These are phyloP conservation scores for Rosellinia necatrix DNA, from an alignment of 2,329 filamentous ascomycete species.

Conservation along the genomic window DNA sequence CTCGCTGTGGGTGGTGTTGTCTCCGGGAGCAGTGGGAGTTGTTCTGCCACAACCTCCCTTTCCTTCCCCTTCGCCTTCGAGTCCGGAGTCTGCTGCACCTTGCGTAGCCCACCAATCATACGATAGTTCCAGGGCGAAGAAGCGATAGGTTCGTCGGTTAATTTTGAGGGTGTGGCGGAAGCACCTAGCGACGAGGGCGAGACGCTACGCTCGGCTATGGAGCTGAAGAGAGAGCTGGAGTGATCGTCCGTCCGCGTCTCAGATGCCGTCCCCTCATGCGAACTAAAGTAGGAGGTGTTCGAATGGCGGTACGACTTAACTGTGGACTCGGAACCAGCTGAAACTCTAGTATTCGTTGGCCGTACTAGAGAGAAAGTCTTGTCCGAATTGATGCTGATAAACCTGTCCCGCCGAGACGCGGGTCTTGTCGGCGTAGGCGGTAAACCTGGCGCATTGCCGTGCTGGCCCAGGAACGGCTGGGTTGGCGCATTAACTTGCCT, in stretches of 20 bases:
- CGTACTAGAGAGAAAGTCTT: constrained; percentile 60
- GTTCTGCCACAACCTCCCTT: constrained; percentile 42
- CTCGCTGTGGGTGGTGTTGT: constrained; percentile 27
- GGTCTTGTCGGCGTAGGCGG: constrained; percentile 37
- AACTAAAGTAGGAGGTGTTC: constrained; percentile 51
- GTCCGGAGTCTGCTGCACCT: constrained; percentile 53
- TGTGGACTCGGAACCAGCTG: constrained; percentile 40
- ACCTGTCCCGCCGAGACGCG: constrained; percentile 48
- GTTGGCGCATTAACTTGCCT: constrained; percentile 45
- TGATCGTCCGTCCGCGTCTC: constrained; percentile 52
- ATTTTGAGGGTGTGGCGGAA: constrained; percentile 39
- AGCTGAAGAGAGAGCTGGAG: constrained; percentile 55
- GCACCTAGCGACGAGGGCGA: constrained; percentile 44
- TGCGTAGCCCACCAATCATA: constrained; percentile 59
- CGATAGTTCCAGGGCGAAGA: constrained; percentile 58
- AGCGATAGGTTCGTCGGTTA: constrained; percentile 41
- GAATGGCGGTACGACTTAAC: constrained; percentile 51
- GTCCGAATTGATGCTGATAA: constrained; percentile 58
- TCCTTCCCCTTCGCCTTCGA: constrained; percentile 44
- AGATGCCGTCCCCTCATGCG: constrained; percentile 55
- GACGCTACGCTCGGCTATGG: constrained; percentile 50
- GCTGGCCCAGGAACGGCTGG: constrained; percentile 29
- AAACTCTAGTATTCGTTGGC: constrained; percentile 32
- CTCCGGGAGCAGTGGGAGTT: constrained; percentile 42
- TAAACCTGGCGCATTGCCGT: constrained; percentile 34